Conservation (phyloP, 257 asterid genomes). For the Solanum tarijense region DNA sequence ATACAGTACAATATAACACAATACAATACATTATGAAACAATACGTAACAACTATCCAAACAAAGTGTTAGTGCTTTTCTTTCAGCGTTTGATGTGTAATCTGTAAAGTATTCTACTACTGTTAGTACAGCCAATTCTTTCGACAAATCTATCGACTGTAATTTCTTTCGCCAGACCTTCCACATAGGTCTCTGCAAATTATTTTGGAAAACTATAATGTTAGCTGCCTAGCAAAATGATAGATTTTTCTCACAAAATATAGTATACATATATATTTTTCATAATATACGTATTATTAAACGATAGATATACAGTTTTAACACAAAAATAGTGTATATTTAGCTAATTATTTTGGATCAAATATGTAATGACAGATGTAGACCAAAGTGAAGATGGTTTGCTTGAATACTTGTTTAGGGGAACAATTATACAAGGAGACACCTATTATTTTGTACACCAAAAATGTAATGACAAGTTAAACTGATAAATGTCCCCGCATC, state of each 20-base stretch:
- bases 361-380: neutral
- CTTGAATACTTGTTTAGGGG: neutral
- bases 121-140: neutral
- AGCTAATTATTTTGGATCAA: neutral
- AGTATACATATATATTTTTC: neutral
- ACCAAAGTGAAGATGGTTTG: neutral
- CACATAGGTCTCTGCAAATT: neutral
- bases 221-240: neutral
- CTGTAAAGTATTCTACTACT: neutral
- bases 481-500: neutral
- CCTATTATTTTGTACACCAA: constrained; percentile 5
- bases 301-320: neutral
- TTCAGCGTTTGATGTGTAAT: neutral
- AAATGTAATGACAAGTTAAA: neutral
- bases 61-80: neutral
- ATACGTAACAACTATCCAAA: neutral
- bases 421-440: neutral
- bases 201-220: neutral
- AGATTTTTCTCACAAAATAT: neutral
- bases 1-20: no score
- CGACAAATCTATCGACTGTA: neutral
- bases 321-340: neutral
- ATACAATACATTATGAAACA: no score
- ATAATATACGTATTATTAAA: no score
- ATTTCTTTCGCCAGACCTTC: neutral